These are phyloP conservation scores for Mortierella sp. DNA, from an alignment of 371 early-diverging fungal species.

Conservation along the genomic window DNA sequence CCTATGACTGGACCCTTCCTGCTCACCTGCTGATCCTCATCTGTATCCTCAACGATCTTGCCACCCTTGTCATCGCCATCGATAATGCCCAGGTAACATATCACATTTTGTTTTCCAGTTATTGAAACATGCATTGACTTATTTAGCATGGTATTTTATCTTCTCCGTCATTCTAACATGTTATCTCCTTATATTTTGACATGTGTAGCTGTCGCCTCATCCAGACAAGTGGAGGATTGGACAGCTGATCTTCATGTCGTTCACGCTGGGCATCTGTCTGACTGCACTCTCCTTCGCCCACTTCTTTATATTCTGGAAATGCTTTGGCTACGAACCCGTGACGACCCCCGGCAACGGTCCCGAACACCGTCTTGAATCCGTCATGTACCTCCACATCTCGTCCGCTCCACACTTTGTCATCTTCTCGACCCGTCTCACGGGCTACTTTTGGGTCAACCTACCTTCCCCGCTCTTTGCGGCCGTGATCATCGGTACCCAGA, in stretches of 20 bases:
- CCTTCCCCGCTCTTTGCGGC: slow-evolving; percentile 84
- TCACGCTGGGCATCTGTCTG: slow-evolving; percentile 73
- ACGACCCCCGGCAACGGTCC: background rate
- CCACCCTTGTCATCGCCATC: slow-evolving; percentile 87
- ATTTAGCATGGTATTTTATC: background rate
- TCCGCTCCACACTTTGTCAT: slow-evolving; percentile 95
- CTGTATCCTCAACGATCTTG: slow-evolving; percentile 85
- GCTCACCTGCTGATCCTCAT: slow-evolving; percentile 82
- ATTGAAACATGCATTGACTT: too few species aligned
- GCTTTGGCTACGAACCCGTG: slow-evolving; percentile 24
- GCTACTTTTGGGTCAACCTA: slow-evolving; percentile 86
- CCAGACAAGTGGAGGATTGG: slow-evolving; percentile 93
- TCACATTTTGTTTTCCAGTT: background rate
- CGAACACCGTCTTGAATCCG: slow-evolving; percentile 64
- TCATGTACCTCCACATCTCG: slow-evolving; percentile 92
- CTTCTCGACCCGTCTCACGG: slow-evolving; percentile 90
- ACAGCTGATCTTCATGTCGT: slow-evolving; percentile 80
- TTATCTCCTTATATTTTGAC: background rate
- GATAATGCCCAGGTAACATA: slow-evolving; percentile 79
- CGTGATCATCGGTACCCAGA: slow-evolving; percentile 91
- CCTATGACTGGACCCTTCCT: slow-evolving; percentile 76
- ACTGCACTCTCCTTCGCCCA: slow-evolving; percentile 79
- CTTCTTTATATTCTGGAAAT: slow-evolving; percentile 64
- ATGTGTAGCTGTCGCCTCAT: slow-evolving; percentile 66
- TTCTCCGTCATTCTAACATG: background rate